Percentiles rank a stretch among this genome's conserved stretches.
Evolutionary conservation across 352 stramenopile genomes (phyloP).

Genomic region (Phytopythium mirpurense): DNA sequence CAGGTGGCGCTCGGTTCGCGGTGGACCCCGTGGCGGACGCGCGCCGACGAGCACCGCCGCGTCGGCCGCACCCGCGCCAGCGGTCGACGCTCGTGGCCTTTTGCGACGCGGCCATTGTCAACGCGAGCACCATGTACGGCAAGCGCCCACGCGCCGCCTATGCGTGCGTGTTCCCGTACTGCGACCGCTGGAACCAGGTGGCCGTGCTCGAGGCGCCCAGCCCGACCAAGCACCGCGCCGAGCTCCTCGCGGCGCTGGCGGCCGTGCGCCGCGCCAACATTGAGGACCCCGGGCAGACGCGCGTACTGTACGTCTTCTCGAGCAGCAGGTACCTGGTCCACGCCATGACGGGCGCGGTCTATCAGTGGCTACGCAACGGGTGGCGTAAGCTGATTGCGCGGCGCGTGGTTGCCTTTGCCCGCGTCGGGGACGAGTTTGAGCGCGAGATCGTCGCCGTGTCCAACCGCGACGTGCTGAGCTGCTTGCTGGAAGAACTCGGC

Average conservation of each 20-base stretch:
- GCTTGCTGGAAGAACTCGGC: conserved; percentile 1
- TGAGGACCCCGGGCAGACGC: conserved; percentile 1
- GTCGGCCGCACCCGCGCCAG: background rate
- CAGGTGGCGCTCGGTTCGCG: background rate
- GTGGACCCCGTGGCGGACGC: conserved; percentile 5
- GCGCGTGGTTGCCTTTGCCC: background rate
- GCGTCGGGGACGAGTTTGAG: background rate
- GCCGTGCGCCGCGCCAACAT: conserved; percentile 3
- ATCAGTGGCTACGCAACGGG: conserved; percentile 3
- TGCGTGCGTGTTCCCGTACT: conserved; percentile 5
- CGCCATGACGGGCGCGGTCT: conserved; percentile 1
- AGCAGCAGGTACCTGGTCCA: conserved; percentile 4
- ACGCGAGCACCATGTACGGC: background rate
- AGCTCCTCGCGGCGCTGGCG: conserved; percentile 1
- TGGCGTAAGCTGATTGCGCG: background rate
- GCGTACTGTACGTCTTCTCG: conserved; percentile 4
- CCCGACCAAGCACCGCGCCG: conserved; percentile 2
- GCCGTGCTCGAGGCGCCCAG: background rate
- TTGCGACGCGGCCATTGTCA: conserved; percentile 1
- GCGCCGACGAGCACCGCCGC: background rate
- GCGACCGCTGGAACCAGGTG: conserved; percentile 3
- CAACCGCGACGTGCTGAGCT: conserved; percentile 2
- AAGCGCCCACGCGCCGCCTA: conserved; percentile 3
- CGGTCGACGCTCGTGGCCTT: conserved; percentile 3
- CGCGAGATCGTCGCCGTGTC: background rate